Evolutionary conservation across 2,329 filamentous ascomycete species (phyloP), one percentile per base, ranked within the genome.

Genomic region (Colletotrichum plurivorum): DNA sequence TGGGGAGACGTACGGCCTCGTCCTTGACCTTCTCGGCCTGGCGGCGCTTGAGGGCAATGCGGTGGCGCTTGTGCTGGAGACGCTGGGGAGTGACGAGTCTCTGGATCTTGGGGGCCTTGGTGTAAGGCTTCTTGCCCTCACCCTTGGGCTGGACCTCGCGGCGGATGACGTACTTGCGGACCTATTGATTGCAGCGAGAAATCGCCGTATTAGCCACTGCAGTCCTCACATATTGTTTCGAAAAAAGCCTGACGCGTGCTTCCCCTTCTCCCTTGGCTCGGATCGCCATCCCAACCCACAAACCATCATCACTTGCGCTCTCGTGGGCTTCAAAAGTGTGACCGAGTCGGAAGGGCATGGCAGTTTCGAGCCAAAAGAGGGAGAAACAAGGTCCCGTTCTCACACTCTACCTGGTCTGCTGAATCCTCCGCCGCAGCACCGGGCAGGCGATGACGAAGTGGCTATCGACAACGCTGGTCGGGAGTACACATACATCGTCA

Each of bases 41-140:
- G 86, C 96, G 95, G 85, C 95, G 94, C 94, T 99, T 99, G 88
- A 99, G 93, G 81, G 96, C 95, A 81, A 97, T 88, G 79, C 95
- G 91, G 90, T 98, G 96, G 82, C 96, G 94, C 94, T 98, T 99
- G 93, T 97, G 96, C 91, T 99, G 96, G 83, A 99, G 94, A 85
- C 96, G 96, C 89, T 98, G 96, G 84, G 96, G 96, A 82, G 96
- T 99, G 80, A 99, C 94, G 80, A 99, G 94, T 84, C 96, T 94
- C 92, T 99, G 96, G 88, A 99, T 99, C 91, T 95, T 97, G 85
- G 96, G 96, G 80, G 96, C 96, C 94, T 99, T 99, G 93, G 95
- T 98, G 92, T 98, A 98, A 79, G 95, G 87, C 88, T 94, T 93
- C 89, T 96, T 97, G 87, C 94, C 95, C 90, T 98, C 96, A 82